Evolutionary conservation across 345 rosid genomes (phyloP), one percentile per base, ranked within the genome.

Genomic region (Eucalyptus curtisii): DNA sequence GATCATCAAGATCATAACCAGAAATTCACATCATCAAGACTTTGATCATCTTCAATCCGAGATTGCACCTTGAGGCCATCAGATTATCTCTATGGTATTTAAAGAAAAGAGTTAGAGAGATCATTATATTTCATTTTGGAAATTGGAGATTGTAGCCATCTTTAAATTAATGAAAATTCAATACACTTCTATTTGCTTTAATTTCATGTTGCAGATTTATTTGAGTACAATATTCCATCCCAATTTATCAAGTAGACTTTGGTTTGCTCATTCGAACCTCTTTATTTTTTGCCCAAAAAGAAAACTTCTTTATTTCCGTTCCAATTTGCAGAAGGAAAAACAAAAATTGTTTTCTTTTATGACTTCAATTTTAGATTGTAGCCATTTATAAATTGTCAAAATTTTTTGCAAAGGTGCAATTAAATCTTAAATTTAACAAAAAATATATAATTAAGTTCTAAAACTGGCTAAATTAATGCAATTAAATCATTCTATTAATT

Each of bases 371-470:
- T 37, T 33, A 68, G 13, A 68, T 68, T 17, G 25, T 68, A 31
- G 19, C 44, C 42, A 31, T 68, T 16, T 68, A 68, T 24, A 55
- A 10, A 55, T 68, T 68, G 42, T 68, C 7, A 27, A 59, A 59
- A 27, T 1, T 59, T 50, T 0, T 59, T 4, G 4, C 22, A 7
- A 3, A 52, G 20, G 15, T 12, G n/a, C 1, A 25, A 59, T 27
- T 59, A 24, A 59, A 25, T 59, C 4, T 25, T 5, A 25, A 20
- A 8, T 2, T 49, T n/a, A n/a, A 14, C 5, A 15, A 49, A 6
- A 16, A 2, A 49, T 49, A 20, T 9, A 57, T 22, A 25, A 57
- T 57, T 2, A 57, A 57, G 0, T 57, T n/a, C 8, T 59, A 25
- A 59, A 59, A 59, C 16, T 59, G 0, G 4, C 1, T 12, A 27